phyloP scores from a whole-genome alignment of 1,284 basidiomycete species.

The Trichosporon ovoides region DNA sequence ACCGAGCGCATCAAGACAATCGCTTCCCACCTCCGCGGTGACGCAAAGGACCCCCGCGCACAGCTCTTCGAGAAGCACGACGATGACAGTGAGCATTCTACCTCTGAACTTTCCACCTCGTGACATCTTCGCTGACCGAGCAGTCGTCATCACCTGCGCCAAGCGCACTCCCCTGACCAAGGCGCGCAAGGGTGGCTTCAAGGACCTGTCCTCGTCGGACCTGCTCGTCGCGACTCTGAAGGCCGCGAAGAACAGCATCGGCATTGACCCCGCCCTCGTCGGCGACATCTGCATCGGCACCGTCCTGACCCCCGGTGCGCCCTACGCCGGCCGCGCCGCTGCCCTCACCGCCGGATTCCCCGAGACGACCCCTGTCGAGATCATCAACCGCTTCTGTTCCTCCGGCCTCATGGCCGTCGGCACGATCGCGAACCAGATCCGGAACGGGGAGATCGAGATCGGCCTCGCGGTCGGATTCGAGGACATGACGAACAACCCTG shows the following conservation, averaged over 20 bases:
- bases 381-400: constrained; percentile 92
- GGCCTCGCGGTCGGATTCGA: constrained; percentile 93
- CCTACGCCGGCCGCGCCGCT: constrained; percentile 15
- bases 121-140: too few species aligned
- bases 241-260: constrained; percentile 19
- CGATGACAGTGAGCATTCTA: background rate
- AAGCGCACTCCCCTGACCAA: constrained; percentile 26
- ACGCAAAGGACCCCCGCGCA: background rate
- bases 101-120: too few species aligned
- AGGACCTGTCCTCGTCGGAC: constrained; percentile 22
- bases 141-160: constrained; percentile 23
- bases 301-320: constrained; percentile 14
- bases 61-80: background rate
- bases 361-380: constrained; percentile 64
- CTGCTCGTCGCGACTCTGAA: constrained; percentile 25
- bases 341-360: constrained; percentile 19
- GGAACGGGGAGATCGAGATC: constrained; percentile 77
- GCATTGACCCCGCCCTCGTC: constrained; percentile 20
- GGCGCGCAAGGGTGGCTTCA: constrained; percentile 26
- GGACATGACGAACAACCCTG: constrained; percentile 64
- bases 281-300: constrained; percentile 24
- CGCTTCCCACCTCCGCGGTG: background rate
- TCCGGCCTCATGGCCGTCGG: constrained; percentile 68
- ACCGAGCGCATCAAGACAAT: background rate
- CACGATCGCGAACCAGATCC: constrained; percentile 80